Evolutionary conservation across 805 yeast species (phyloP), one percentile per base, ranked within the genome.

Genomic region (Yueomyces sp.): DNA sequence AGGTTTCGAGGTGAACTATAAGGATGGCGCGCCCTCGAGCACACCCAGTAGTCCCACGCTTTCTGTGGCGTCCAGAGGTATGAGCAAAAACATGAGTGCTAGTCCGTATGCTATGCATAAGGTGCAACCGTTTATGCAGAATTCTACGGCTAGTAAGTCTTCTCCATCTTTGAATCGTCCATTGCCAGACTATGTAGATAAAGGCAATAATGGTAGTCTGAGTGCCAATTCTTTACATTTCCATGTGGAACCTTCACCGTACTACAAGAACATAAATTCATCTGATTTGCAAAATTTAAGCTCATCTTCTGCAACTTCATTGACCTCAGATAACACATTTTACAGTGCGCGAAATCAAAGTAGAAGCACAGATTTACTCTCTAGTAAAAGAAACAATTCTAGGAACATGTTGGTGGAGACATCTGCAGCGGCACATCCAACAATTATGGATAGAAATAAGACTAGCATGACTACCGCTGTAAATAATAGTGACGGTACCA

Each of bases 1-100:
- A 0, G 94, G 94, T 0, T 84, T 84, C 53, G 92, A 83, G 28
- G 48, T 50, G 12, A 49, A 48, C 3, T 44, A 33, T 31, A 30
- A 38, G 3, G 33, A 19, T 5, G 6, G 5, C 12, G 8, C 26
- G n/a, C 37, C 33, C 9, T 30, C 33, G 9, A 30, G 33, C 9
- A 9, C 33, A 1, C 9, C 9, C 33, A 30, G 9, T 6, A 6
- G 9, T 30, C 9, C 33, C 33, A 30, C 9, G 6, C 9, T 9
- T 30, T 30, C 33, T 6, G 33, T 30, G 6, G 9, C 9, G 9
- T 30, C 33, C 9, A 30, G 9, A 30, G 9, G 9, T 6, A 30
- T 30, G 6, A 6, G 9, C 33, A 30, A 30, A 30, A 30, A 6
- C 9, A 6, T 6, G 33, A 30, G 33, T 30, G 33, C 6, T 30